Evolutionary conservation across 208 protist genomes (phyloP).

Genomic region (Acanthamoeba triangularis): DNA sequence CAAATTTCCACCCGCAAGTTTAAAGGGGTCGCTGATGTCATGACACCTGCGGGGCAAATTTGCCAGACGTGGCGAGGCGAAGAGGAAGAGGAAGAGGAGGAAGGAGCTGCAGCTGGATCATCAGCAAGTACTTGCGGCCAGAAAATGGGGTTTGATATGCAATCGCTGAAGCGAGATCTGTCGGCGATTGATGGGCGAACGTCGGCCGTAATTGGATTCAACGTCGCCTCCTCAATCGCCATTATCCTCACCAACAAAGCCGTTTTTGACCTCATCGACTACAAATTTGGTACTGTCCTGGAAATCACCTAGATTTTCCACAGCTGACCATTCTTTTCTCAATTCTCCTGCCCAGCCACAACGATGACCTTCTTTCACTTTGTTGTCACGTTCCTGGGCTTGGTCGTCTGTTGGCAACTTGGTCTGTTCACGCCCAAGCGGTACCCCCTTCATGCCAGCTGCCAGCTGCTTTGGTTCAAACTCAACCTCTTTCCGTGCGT

Average conservation of each 20-base stretch:
- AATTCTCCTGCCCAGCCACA: conserved; percentile 18
- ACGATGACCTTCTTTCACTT: conserved; percentile 86
- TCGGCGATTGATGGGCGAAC: conserved; percentile 57
- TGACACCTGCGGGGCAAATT: too few species aligned
- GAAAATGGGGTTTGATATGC: neutral
- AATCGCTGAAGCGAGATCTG: conserved; percentile 61
- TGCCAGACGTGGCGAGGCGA: too few species aligned
- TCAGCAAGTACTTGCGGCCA: neutral
- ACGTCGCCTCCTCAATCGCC: conserved; percentile 77
- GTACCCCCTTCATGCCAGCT: conserved; percentile 17
- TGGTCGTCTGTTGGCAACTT: conserved; percentile 68
- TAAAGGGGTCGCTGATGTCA: too few species aligned
- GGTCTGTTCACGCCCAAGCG: conserved; percentile 58
- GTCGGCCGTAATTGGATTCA: conserved; percentile 67
- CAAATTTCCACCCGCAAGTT: too few species aligned
- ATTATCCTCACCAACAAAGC: conserved; percentile 86
- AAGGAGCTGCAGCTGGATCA: too few species aligned
- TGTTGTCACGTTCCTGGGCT: conserved; percentile 78
- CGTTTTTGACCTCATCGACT: conserved; percentile 71
- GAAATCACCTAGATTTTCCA: neutral
- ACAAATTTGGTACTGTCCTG: conserved; percentile 64
- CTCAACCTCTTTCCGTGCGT: neutral
- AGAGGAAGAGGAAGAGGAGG: too few species aligned
- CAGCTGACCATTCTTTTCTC: neutral
- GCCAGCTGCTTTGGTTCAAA: neutral